Base-by-base conservation (phyloP, 2,329 filamentous ascomycete species). In the Chaetomiaceae sp. region DNA sequence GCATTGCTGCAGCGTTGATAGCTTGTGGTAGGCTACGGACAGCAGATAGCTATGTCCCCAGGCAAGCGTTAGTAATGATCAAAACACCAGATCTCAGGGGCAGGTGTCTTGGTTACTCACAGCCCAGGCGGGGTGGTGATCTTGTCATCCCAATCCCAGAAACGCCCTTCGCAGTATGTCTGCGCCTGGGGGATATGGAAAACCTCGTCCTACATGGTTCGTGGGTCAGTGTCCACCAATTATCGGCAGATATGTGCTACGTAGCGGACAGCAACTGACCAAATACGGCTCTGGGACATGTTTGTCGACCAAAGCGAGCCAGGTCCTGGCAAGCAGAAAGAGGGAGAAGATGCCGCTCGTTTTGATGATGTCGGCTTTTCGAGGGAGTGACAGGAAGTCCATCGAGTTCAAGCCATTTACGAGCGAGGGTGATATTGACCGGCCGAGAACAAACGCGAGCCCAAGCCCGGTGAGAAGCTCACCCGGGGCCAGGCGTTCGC, bases 71-170 rank as follows among this genome's bases (percentile, higher is more conserved):
- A 40, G 38, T 53, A 12, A 44, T 18, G 57, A 22, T 48, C 56
- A 44, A 41, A 62, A 49, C 60, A 49, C 38, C 33, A 4, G 14
- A 14, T 58, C 46, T 6, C 55, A 47, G 10, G 35, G 45, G 19
- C 59, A 46, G 45, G 18, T 59, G 45, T 22, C 65, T n/a, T n/a
- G n/a, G n/a, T n/a, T n/a, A n/a, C 72, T 63, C 72, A 88, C 70
- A 98, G 70, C 27, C 90, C 93, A 0, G 93, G 91, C 0, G 93
- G 93, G 1, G 93, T 98, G 0, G 93, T 98, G 61, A 98, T 93
- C 64, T 97, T 98, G 49, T 91, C 84, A 65, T 98, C 90, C 93
- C 93, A 98, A 46, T 87, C 74, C 11, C 65, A 62, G 69, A 84
- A 95, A 44, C 76, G 76, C 10, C 84, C 83, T 33, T 76, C 64